These are phyloP conservation scores for Scheffersomyces stipitis DNA, from an alignment of 805 yeast genomes.

Conservation along the genomic window DNA sequence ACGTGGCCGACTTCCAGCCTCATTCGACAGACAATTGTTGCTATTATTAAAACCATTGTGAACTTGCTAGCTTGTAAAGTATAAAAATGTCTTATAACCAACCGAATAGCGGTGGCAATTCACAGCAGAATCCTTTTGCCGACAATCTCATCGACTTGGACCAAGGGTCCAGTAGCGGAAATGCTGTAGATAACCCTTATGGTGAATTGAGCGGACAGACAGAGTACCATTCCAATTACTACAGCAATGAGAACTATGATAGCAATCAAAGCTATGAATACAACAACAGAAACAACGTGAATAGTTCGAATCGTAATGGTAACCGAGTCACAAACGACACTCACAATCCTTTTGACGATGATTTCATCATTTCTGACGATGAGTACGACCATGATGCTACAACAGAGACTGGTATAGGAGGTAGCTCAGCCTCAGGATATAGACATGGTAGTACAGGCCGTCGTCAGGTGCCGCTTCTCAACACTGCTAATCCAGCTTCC, in stretches of 20 bases:
- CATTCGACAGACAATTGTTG: no score
- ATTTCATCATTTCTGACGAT: constrained; percentile 35
- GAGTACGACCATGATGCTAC: constrained; percentile 21
- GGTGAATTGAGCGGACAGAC: not conserved
- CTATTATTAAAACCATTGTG: no score
- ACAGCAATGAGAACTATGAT: not conserved
- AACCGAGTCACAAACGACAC: not conserved
- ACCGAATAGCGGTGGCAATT: not conserved
- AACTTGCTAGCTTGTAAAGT: no score
- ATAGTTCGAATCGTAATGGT: no score
- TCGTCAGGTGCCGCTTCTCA: constrained; percentile 28
- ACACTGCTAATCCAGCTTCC: constrained; percentile 20
- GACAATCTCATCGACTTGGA: not conserved
- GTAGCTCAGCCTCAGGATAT: constrained; percentile 5
- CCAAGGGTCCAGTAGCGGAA: not conserved
- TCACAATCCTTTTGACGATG: constrained; percentile 34
- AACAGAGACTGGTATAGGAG: constrained; percentile 2
- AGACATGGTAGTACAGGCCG: constrained; percentile 1
- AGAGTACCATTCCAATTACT: not conserved
- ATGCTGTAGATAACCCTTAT: not conserved
- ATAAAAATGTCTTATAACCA: no score
- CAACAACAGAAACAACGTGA: no score
- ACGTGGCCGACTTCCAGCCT: no score
- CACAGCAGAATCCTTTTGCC: not conserved
- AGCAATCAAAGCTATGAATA: no score